Percentiles rank a stretch among this genome's conserved stretches.
phyloP scores from a whole-genome alignment of 257 asterid genomes.

The Penstemon newberryi region DNA sequence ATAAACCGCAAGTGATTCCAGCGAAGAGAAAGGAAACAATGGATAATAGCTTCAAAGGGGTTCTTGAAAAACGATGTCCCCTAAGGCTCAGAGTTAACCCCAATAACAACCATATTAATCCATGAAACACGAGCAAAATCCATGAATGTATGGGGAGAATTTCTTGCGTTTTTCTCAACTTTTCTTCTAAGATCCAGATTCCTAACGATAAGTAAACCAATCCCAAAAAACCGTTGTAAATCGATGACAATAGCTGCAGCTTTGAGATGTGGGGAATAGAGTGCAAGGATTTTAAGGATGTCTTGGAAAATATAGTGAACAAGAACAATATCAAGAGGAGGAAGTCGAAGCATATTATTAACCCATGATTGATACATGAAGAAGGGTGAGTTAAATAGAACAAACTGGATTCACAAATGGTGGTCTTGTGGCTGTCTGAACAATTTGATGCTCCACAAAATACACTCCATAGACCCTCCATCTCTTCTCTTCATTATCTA shows the following conservation, averaged over 20 bases:
- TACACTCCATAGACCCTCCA: constrained; percentile 12
- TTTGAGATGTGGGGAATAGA: constrained; percentile 33
- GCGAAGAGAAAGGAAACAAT: constrained; percentile 53
- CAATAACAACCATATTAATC: constrained; percentile 59
- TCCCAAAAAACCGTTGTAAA: constrained; percentile 65
- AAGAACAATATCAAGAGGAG: constrained; percentile 54
- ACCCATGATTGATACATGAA: constrained; percentile 53
- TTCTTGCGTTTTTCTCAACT: constrained; percentile 30
- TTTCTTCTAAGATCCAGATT: constrained; percentile 62
- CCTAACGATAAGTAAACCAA: constrained; percentile 45
- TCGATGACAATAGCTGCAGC: constrained; percentile 54
- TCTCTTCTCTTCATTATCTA: neutral
- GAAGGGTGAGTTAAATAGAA: constrained; percentile 39
- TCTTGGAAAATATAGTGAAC: constrained; percentile 42
- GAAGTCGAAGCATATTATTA: constrained; percentile 48
- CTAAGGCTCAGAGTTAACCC: constrained; percentile 61
- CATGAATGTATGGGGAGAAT: constrained; percentile 64
- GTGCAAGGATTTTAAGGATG: constrained; percentile 34
- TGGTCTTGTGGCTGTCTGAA: constrained; percentile 16
- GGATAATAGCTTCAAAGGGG: constrained; percentile 57
- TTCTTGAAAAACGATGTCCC: constrained; percentile 53
- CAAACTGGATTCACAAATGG: constrained; percentile 40
- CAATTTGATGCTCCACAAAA: constrained; percentile 18
- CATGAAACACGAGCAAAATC: constrained; percentile 57
- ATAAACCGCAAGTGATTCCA: constrained; percentile 53